phyloP scores from a whole-genome alignment of 228 moss, liverwort and hornwort genomes.

The Sphagnum fallax region DNA sequence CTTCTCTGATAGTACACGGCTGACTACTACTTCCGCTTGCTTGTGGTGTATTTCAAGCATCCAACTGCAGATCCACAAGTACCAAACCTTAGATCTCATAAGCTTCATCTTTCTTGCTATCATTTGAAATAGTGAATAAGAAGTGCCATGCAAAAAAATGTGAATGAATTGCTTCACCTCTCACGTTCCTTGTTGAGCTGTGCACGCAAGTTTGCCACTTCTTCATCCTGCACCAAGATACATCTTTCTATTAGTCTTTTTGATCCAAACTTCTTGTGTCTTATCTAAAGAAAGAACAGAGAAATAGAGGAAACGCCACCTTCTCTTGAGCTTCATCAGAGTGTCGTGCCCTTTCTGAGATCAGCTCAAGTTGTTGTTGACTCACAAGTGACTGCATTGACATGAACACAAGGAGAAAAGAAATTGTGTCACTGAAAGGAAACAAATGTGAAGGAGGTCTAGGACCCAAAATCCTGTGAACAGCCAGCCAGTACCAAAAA shows the following conservation, averaged over 20 bases:
- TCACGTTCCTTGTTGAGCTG: slow-evolving; percentile 53
- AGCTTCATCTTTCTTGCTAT: not conserved
- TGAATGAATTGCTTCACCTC: slow-evolving; percentile 16
- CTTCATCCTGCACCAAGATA: slow-evolving; percentile 23
- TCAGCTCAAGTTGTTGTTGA: slow-evolving; percentile 53
- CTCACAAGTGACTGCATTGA: slow-evolving; percentile 48
- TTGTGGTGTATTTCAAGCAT: slow-evolving; percentile 58
- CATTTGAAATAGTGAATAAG: not conserved
- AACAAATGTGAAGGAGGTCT: too few species aligned
- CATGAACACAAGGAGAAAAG: too few species aligned
- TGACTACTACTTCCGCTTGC: slow-evolving; percentile 62
- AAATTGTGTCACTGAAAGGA: too few species aligned
- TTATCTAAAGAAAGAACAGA: too few species aligned
- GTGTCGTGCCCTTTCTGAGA: slow-evolving; percentile 52
- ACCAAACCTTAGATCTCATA: not conserved
- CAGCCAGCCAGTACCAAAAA: too few species aligned
- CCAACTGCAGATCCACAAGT: slow-evolving; percentile 28
- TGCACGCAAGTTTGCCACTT: slow-evolving; percentile 46
- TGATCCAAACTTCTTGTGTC: too few species aligned
- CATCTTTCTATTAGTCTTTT: not conserved
- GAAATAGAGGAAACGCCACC: not conserved
- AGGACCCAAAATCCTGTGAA: too few species aligned
- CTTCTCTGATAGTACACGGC: slow-evolving; percentile 51
- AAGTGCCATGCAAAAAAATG: not conserved
- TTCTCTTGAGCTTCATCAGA: slow-evolving; percentile 49